Evolutionary conservation across 2,329 filamentous ascomycete genomes (phyloP).

Genomic region (Ploettnerulaceae sp.): DNA sequence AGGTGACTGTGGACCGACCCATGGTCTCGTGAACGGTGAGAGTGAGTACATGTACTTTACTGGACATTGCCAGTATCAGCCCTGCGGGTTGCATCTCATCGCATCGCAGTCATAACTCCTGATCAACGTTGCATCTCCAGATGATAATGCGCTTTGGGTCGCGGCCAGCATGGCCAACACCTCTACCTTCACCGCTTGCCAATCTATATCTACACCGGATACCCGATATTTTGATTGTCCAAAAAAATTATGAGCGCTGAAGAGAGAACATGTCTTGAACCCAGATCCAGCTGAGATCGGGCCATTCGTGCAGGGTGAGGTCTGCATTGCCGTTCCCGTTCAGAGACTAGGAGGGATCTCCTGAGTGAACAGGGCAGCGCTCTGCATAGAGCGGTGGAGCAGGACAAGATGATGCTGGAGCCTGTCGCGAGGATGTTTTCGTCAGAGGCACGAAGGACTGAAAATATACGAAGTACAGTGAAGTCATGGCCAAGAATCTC

Average conservation of each 20-base stretch:
- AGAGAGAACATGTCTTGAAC: not conserved
- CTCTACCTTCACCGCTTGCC: conserved; percentile 22
- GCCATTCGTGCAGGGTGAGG: conserved; percentile 3
- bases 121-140: conserved; percentile 8
- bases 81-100: conserved; percentile 28
- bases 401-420: not conserved
- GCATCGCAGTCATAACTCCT: conserved; percentile 4
- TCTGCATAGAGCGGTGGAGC: not conserved
- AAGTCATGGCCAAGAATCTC: conserved; percentile 4
- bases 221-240: conserved; percentile 23
- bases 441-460: too few relatives aligned
- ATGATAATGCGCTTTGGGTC: conserved; percentile 2
- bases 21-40: conserved; percentile 13
- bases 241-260: not conserved
- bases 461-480: too few relatives aligned
- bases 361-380: too few relatives aligned
- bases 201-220: conserved; percentile 13
- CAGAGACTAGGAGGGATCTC: too few relatives aligned
- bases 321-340: conserved; percentile 1
- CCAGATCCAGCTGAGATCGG: not conserved
- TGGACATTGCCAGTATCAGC: conserved; percentile 22
- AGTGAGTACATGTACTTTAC: not conserved
- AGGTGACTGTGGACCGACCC: conserved; percentile 20
- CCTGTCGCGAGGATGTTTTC: too few relatives aligned
- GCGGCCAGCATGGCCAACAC: conserved; percentile 21